These are phyloP conservation scores for Panaeolus cyanescens DNA, from an alignment of 768 basidiomycete genomes.

Conservation along the genomic window DNA sequence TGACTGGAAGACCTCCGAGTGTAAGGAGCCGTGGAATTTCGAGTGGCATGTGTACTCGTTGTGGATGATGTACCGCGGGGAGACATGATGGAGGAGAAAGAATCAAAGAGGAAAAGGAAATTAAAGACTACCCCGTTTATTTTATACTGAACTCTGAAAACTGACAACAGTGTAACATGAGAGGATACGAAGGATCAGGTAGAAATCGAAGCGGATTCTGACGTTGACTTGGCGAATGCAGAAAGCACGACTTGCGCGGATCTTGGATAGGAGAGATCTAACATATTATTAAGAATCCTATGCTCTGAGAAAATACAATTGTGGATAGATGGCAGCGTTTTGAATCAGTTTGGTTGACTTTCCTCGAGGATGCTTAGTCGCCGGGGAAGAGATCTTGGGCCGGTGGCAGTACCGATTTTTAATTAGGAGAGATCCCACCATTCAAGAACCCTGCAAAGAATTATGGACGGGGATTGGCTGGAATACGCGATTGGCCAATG, in stretches of 20 bases:
- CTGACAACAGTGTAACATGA: conserved; percentile 27
- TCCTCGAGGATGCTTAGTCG: conserved; percentile 39
- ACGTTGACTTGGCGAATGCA: conserved; percentile 34
- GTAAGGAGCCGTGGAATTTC: conserved; percentile 39
- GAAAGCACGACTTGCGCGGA: conserved; percentile 44
- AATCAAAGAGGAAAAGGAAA: conserved; percentile 24
- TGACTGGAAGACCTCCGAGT: conserved; percentile 56
- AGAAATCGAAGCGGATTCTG: conserved; percentile 30
- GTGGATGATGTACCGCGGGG: conserved; percentile 46
- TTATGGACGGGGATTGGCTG: conserved; percentile 15
- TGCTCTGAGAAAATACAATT: conserved; percentile 22
- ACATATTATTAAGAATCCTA: conserved; percentile 27
- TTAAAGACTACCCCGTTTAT: conserved; percentile 27
- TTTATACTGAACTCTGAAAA: conserved; percentile 35
- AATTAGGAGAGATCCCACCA: conserved; percentile 24
- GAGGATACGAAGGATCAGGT: conserved; percentile 29
- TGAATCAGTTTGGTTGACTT: conserved; percentile 17
- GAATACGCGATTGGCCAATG: conserved; percentile 13
- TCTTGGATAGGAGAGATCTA: conserved; percentile 40
- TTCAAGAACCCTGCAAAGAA: conserved; percentile 22
- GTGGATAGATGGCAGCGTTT: conserved; percentile 15
- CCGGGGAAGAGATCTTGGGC: conserved; percentile 35
- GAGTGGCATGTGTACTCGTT: conserved; percentile 32
- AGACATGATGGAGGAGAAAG: conserved; percentile 49
- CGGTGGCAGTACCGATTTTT: conserved; percentile 32